Evolutionary conservation across 1,284 basidiomycete species (phyloP), one percentile per base, ranked within the genome.

Genomic region (Ustilago xerochloae): DNA sequence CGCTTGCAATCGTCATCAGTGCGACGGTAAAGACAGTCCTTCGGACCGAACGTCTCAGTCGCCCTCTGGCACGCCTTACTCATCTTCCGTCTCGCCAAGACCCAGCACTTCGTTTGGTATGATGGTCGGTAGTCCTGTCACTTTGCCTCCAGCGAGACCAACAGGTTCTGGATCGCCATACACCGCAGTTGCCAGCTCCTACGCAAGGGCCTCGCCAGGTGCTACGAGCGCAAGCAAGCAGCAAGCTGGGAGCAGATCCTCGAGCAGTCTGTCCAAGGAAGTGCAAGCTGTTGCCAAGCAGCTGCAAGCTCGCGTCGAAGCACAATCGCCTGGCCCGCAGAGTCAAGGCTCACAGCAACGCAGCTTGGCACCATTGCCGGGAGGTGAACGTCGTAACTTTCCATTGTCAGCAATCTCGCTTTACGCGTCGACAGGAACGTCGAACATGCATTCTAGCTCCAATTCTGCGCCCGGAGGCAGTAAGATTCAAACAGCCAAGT

Each of bases 1-100:
- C 48, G 81, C 81, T 4, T 71, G 75, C 24, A 72, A 71, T 33
- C 71, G 77, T 2, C 81, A 82, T 62, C 70, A 78, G 36, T 83
- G 81, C 60, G 70, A 70, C 29, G 54, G 52, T 20, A 63, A 47
- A 32, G 50, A 54, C 33, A 59, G 54, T 33, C 61, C 61, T 15
- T 58, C 45, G 41, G 8, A 41, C 10, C 54, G 60, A 16, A 52
- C 56, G 5, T 59, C 59, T 29, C 29, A 5, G 18, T 73, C 70
- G 30, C 70, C 70, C 1, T 41, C 43, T 8, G 50, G 56, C 43
- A 64, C 67, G 16, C 49, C 57, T 8, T 63, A 48, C 20, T 46
- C 56, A 8, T 47, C 61, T 9, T 69, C 60, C 2, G 48, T 56
- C 6, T 69, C 66, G 18, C 66, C 66, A 8, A 51, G 56, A 20